Evolutionary conservation across 2,329 filamentous ascomycete species (phyloP).

Genomic region (Clonostachys chloroleuca): DNA sequence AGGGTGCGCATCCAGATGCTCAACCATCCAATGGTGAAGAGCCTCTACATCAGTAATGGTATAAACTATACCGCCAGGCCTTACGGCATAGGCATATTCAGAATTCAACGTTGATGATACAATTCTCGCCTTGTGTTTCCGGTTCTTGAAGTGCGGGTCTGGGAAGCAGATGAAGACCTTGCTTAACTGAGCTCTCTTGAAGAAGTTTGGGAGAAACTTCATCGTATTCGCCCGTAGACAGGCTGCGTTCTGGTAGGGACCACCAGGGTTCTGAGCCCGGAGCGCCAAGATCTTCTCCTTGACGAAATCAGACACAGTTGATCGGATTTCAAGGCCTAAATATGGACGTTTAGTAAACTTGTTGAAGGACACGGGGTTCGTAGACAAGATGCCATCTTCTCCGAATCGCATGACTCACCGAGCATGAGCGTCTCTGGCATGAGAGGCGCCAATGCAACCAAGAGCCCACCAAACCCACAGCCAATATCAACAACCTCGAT

Average conservation of each 20-base stretch:
- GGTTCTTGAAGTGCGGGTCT: conserved; percentile 94
- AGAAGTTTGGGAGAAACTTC: conserved; percentile 99
- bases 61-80: conserved; percentile 82
- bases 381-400: background rate
- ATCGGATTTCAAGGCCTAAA: conserved; percentile 85
- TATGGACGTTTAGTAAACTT: conserved; percentile 1
- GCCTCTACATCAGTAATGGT: conserved; percentile 98
- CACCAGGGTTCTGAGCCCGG: conserved; percentile 56
- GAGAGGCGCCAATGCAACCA: conserved; percentile 78
- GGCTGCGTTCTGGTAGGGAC: conserved; percentile 77
- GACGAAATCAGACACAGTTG: conserved; percentile 86
- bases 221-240: conserved; percentile 93
- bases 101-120: conserved; percentile 84
- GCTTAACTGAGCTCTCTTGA: conserved; percentile 71
- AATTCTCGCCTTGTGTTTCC: conserved; percentile 96
- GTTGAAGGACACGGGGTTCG: too few species aligned
- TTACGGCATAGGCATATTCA: conserved; percentile 86
- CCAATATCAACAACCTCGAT: conserved; percentile 96
- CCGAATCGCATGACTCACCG: conserved; percentile 43
- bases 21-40: conserved; percentile 88
- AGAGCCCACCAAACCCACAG: conserved; percentile 89
- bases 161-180: conserved; percentile 99
- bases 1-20: conserved; percentile 73
- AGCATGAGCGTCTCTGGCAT: conserved; percentile 80
- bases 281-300: conserved; percentile 82